phyloP scores from a whole-genome alignment of 2,329 filamentous ascomycete species.

The Dactylella cylindrospora region DNA sequence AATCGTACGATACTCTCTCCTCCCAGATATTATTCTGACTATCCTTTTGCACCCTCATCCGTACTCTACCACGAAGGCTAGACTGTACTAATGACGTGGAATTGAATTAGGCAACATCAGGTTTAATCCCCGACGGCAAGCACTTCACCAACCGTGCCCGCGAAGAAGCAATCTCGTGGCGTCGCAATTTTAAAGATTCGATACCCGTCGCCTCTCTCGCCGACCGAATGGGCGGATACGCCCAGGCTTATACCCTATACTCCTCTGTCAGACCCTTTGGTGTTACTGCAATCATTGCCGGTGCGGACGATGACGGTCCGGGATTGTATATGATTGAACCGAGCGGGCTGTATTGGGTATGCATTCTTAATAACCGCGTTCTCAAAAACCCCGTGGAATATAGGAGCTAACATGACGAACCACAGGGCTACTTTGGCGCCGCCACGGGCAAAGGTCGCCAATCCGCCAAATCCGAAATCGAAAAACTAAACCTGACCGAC shows the following conservation, averaged over 20 bases:
- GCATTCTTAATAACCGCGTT: conserved; percentile 41
- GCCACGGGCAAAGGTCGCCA: conserved; percentile 96
- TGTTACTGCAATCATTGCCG: conserved; percentile 89
- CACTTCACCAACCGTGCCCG: conserved; percentile 93
- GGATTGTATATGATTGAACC: conserved; percentile 99
- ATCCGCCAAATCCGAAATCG: conserved; percentile 94
- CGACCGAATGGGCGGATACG: conserved; percentile 89
- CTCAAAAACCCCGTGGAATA: not conserved
- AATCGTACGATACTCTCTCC: conserved; percentile 65
- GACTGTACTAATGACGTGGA: conserved; percentile 7
- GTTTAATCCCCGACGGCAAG: conserved; percentile 89
- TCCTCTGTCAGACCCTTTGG: conserved; percentile 95
- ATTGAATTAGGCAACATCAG: conserved; percentile 76
- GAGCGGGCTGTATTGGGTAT: conserved; percentile 88
- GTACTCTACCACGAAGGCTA: not conserved
- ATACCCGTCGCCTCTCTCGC: conserved; percentile 87
- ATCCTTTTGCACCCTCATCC: not conserved
- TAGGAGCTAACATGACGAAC: conserved; percentile 6
- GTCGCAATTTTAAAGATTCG: conserved; percentile 88
- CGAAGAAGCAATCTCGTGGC: conserved; percentile 89
- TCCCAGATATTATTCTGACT: conserved; percentile 16
- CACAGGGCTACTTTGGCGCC: conserved; percentile 88
- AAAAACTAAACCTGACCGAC: conserved; percentile 87
- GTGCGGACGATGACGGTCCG: conserved; percentile 92
- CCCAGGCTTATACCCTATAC: conserved; percentile 97